A percentile compares a stretch with the other conserved stretches of the same genome.
These are phyloP conservation scores for Camillea tinctor DNA, from an alignment of 2,329 filamentous ascomycete species.

Conservation along the genomic window DNA sequence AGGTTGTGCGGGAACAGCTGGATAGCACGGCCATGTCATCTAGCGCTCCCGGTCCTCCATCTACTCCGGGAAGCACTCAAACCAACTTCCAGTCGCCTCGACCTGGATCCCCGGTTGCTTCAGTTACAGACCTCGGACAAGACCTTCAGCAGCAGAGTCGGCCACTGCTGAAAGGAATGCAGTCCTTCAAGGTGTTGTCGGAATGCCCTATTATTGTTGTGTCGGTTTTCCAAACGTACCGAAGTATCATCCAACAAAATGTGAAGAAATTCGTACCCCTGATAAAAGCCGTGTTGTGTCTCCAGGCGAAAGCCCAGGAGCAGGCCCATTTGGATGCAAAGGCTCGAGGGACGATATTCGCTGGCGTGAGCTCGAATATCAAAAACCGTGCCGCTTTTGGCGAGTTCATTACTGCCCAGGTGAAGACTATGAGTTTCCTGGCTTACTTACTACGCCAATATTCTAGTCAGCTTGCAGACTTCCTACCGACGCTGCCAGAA, in stretches of 20 bases:
- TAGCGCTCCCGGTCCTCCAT: slow-evolving; percentile 58
- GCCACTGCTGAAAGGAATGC: slow-evolving; percentile 87
- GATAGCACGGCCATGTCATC: slow-evolving; percentile 67
- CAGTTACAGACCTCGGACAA: slow-evolving; percentile 74
- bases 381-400: slow-evolving; percentile 93
- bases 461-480: slow-evolving; percentile 81
- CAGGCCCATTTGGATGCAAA: slow-evolving; percentile 86
- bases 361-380: slow-evolving; percentile 89
- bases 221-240: slow-evolving; percentile 93
- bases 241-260: slow-evolving; percentile 74
- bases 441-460: slow-evolving; percentile 91
- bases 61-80: slow-evolving; percentile 63
- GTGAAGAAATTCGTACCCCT: slow-evolving; percentile 90
- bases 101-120: slow-evolving; percentile 84
- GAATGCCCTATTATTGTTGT: slow-evolving; percentile 99
- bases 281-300: slow-evolving; percentile 84
- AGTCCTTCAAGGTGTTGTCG: slow-evolving; percentile 96
- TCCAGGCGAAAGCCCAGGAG: slow-evolving; percentile 91
- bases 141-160: slow-evolving; percentile 80
- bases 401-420: slow-evolving; percentile 95
- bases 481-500: slow-evolving; percentile 78
- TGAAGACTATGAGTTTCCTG: slow-evolving; percentile 98
- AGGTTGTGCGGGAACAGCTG: slow-evolving; percentile 91
- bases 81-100: slow-evolving; percentile 82
- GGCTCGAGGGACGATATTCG: slow-evolving; percentile 78